Percentiles rank a stretch among this genome's conserved stretches.
phyloP scores from a whole-genome alignment of 139 green algal genomes.

The Tetradesmus obliquus region DNA sequence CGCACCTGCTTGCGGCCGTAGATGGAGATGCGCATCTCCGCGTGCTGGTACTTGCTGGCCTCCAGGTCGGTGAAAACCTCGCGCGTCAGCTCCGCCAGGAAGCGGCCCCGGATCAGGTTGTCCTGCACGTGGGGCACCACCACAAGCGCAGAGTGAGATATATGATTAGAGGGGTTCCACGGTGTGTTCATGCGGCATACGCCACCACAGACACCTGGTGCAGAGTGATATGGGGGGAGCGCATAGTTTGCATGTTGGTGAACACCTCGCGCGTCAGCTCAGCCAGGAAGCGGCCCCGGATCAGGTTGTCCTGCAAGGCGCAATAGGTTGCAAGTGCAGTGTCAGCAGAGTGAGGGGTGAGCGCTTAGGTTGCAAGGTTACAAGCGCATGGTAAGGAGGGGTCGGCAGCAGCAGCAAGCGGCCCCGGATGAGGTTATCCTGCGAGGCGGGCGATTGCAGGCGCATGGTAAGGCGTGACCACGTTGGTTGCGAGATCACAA shows the following conservation, averaged over 20 bases:
- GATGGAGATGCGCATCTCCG: constrained; percentile 74
- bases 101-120: constrained; percentile 94
- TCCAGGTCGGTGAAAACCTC: constrained; percentile 91
- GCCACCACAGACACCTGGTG: no score
- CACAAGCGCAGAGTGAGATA: neutral
- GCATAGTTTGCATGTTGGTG: constrained; percentile 79
- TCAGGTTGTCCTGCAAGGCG: constrained; percentile 91
- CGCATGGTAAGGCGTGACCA: no score
- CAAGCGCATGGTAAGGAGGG: no score
- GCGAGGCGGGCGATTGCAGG: no score
- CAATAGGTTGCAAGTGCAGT: constrained; percentile 59
- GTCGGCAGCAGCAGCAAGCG: no score
- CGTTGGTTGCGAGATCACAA: no score
- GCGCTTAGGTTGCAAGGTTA: no score
- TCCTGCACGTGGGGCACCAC: constrained; percentile 62
- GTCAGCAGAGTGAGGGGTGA: no score
- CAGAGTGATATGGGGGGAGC: neutral
- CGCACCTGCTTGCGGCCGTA: no score
- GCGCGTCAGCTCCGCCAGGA: constrained; percentile 97
- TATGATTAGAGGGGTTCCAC: neutral
- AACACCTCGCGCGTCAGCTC: constrained; percentile 98
- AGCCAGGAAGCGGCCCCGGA: constrained; percentile 94
- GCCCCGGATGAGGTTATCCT: no score
- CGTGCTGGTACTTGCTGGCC: constrained; percentile 94
- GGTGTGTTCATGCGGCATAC: no score